Base-by-base conservation (phyloP, 1,284 basidiomycete species). In the Apiotrichum siamense region DNA sequence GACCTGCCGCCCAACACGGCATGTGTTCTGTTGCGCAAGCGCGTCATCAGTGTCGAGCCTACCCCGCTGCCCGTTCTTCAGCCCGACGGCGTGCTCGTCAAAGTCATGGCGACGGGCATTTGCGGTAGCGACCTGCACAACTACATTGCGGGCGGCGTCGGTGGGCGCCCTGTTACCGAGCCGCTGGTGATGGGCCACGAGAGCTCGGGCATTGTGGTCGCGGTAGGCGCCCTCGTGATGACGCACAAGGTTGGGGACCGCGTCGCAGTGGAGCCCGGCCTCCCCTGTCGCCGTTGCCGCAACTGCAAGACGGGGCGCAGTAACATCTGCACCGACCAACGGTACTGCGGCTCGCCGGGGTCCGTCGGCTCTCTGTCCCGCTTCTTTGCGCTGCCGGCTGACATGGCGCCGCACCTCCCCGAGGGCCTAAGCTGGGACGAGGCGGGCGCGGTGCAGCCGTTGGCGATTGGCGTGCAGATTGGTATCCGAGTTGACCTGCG, bases 381-480 rank as follows among this genome's bases (percentile, higher is more conserved):
- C 57, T 72, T 54, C 59, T 69, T 59, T 48, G 65, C 70, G 23
- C 51, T 72, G 12, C 70, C 70, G 3, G 63, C 69, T 17, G 70
- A 72, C 49, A 72, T 72, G 70, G 70, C 70, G 11, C 67, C 67
- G 18, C 64, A 72, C 38, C 61, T 76, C 31, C 73, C 73, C 7
- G 74, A 77, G 44, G 58, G 61, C 50, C 60, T 77, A 55, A 62
- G 68, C 15, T 66, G 77, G 61, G 77, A 79, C 44, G 77, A 76
- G 40, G 77, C 72, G 4, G 73, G 70, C 3, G 67, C 76, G 82
- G 90, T 97, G 76, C 94, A 97, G 74, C 94, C 94, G 13, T 81
- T 97, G 29, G 83, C 91, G 11, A 62, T 72, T 29, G 70, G 70
- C 18, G 64, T 72, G 11, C 65, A 69, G 47, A 65, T 72, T 26